Conservation (phyloP, 2,329 filamentous ascomycete genomes). For the Botrytis squamosa region DNA sequence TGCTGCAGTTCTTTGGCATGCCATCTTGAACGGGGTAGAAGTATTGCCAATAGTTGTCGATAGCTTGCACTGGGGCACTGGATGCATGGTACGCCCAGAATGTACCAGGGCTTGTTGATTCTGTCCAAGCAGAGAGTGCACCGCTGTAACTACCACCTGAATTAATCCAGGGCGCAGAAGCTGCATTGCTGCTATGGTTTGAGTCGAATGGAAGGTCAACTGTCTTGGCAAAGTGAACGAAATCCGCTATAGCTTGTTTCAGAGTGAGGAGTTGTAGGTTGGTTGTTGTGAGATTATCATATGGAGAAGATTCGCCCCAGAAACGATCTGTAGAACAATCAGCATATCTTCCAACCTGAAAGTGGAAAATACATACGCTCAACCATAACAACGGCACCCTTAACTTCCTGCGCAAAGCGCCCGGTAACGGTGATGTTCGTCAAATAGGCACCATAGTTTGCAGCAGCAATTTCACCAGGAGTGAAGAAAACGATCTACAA, state of each 20-base stretch:
- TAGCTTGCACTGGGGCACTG: conserved; percentile 54
- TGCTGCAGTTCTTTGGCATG: conserved; percentile 59
- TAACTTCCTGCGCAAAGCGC: conserved; percentile 50
- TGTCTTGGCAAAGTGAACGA: conserved; percentile 53
- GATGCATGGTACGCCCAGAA: conserved; percentile 61
- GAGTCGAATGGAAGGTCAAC: conserved; percentile 54
- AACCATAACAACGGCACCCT: conserved; percentile 53
- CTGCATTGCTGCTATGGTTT: conserved; percentile 48
- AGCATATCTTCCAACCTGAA: neutral
- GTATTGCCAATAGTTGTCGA: conserved; percentile 59
- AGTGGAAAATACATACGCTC: conserved; percentile 46
- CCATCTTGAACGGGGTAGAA: conserved; percentile 56
- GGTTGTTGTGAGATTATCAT: conserved; percentile 48
- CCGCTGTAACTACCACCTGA: conserved; percentile 57
- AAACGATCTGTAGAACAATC: conserved; percentile 48
- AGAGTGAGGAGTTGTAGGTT: conserved; percentile 55
- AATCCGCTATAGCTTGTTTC: conserved; percentile 53
- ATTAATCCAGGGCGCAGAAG: conserved; percentile 55
- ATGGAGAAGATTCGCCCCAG: conserved; percentile 57
- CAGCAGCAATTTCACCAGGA: conserved; percentile 52
- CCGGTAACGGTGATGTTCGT: conserved; percentile 51
- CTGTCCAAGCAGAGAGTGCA: conserved; percentile 55
- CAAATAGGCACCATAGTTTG: conserved; percentile 49
- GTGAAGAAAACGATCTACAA: conserved; percentile 49
- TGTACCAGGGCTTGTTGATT: conserved; percentile 51